phyloP scores from a whole-genome alignment of 257 asterid species.

The Solanum sitiens region DNA sequence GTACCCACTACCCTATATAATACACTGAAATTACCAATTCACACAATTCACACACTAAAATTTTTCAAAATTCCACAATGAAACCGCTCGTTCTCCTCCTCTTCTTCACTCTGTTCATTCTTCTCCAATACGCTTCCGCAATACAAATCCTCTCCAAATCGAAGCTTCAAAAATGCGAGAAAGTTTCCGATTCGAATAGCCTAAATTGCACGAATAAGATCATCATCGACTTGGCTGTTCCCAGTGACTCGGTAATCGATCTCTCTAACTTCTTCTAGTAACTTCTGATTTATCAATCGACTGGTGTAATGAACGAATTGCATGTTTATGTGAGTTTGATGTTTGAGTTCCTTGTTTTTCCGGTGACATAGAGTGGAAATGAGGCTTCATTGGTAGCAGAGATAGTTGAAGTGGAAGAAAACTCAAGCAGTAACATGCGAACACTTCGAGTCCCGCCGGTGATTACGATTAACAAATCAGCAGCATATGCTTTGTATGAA shows the following conservation, averaged over 20 bases:
- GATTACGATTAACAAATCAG: slow-evolving; percentile 70
- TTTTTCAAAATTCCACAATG: slow-evolving; percentile 9
- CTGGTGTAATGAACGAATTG: not conserved
- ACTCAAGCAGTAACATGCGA: slow-evolving; percentile 64
- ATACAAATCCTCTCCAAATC: slow-evolving; percentile 75
- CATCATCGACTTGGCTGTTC: slow-evolving; percentile 74
- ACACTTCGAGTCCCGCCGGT: slow-evolving; percentile 76
- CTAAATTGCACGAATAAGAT: slow-evolving; percentile 79
- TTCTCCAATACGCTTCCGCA: slow-evolving; percentile 7
- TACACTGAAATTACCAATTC: not conserved
- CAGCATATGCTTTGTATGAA: slow-evolving; percentile 72
- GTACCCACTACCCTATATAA: not conserved
- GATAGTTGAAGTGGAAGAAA: slow-evolving; percentile 92
- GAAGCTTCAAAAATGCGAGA: slow-evolving; percentile 71
- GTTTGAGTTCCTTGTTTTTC: not conserved
- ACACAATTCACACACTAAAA: not conserved
- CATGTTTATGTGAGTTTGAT: not conserved
- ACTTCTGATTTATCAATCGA: not conserved
- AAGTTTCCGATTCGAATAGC: slow-evolving; percentile 32
- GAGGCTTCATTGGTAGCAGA: slow-evolving; percentile 96
- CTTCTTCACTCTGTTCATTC: slow-evolving; percentile 1
- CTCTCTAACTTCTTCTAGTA: not conserved
- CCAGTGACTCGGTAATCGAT: slow-evolving; percentile 61
- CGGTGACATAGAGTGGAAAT: slow-evolving; percentile 56
- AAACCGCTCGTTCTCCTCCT: slow-evolving; percentile 9